Evolutionary conservation across 305 asterid species (phyloP).

Genomic region (Fraxinus nigra): DNA sequence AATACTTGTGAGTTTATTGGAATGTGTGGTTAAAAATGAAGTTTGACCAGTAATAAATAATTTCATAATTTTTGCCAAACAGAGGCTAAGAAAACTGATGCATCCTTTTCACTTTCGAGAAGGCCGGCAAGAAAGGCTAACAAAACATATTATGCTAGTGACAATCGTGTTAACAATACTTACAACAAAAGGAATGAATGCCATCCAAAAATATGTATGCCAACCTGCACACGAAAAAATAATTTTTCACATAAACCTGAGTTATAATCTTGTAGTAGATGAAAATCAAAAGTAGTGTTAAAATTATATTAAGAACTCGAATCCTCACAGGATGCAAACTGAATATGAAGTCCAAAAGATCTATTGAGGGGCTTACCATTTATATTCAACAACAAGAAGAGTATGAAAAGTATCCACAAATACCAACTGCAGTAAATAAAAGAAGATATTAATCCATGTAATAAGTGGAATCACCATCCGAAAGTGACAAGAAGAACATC

Average conservation of each 20-base stretch:
- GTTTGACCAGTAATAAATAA: neutral
- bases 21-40: neutral
- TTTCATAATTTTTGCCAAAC: neutral
- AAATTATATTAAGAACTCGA: neutral
- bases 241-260: neutral
- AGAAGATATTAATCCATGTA: neutral
- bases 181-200: slow-evolving; percentile 71
- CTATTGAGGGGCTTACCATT: slow-evolving; percentile 15
- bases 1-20: neutral
- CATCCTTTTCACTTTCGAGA: neutral
- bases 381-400: slow-evolving; percentile 28
- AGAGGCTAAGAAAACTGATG: neutral
- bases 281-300: neutral
- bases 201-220: slow-evolving; percentile 95
- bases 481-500: neutral
- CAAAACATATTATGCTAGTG: neutral
- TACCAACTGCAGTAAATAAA: slow-evolving; percentile 28
- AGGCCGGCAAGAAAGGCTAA: neutral
- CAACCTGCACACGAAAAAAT: slow-evolving; percentile 56
- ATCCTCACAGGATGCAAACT: neutral
- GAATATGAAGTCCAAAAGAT: neutral
- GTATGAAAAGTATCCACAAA: slow-evolving; percentile 24
- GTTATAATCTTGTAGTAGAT: neutral
- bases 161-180: slow-evolving; percentile 28
- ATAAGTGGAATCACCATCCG: neutral